phyloP scores from a whole-genome alignment of 2,329 filamentous ascomycete species.

The Clarireedia paspali region DNA sequence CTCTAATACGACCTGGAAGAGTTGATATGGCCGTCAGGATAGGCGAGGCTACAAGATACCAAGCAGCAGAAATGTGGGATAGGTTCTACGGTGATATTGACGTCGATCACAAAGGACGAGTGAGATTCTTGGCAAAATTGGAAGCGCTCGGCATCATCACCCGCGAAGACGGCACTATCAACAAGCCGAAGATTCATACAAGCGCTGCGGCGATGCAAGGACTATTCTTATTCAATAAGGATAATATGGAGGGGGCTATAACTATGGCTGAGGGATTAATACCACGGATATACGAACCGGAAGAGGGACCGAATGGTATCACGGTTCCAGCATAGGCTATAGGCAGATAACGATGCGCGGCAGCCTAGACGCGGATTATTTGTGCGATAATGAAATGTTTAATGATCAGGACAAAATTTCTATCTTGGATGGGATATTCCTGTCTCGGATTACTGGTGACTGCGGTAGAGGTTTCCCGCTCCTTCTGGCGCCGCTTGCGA shows the following conservation, averaged over 20 bases:
- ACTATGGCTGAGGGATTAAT: conserved; percentile 64
- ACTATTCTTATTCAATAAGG: conserved; percentile 92
- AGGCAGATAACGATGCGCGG: neutral
- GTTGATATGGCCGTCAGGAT: conserved; percentile 91
- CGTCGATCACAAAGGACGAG: conserved; percentile 49
- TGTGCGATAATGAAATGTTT: neutral
- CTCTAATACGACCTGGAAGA: conserved; percentile 80
- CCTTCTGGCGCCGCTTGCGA: neutral
- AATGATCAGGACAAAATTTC: neutral
- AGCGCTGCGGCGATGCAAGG: conserved; percentile 93
- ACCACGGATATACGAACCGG: conserved; percentile 46
- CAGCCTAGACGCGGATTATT: neutral
- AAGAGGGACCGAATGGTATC: conserved; percentile 8
- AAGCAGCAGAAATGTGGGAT: conserved; percentile 85
- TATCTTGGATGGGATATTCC: too few species aligned
- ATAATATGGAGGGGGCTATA: conserved; percentile 80
- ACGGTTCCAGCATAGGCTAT: conserved; percentile 1
- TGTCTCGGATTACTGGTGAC: neutral
- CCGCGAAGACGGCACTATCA: conserved; percentile 29
- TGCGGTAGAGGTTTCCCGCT: neutral
- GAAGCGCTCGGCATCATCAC: conserved; percentile 64
- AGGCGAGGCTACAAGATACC: conserved; percentile 77
- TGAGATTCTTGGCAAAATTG: conserved; percentile 64
- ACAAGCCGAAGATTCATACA: conserved; percentile 35
- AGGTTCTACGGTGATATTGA: conserved; percentile 89